Evolutionary conservation across 23 red algal genomes (phyloP).

Genomic region (Gracilaria gracilis): DNA sequence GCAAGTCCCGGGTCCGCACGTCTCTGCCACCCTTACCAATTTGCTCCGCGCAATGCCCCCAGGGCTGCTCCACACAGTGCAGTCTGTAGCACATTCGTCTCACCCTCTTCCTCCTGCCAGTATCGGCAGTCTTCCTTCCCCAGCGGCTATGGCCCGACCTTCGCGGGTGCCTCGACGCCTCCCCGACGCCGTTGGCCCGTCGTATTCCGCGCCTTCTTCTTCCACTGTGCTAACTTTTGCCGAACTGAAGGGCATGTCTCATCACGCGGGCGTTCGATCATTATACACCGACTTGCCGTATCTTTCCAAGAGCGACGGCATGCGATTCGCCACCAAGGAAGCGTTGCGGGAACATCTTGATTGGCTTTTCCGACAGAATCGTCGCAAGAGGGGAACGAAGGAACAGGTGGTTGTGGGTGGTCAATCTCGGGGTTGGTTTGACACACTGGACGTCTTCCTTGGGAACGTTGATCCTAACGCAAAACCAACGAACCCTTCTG

Average conservation of each 20-base stretch:
- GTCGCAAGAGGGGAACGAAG: constrained; percentile 57
- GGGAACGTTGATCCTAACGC: constrained; percentile 32
- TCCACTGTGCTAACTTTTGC: constrained; percentile 55
- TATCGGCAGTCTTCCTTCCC: not conserved
- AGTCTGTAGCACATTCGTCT: constrained; percentile 33
- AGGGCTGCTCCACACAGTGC: constrained; percentile 35
- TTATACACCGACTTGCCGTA: constrained; percentile 80
- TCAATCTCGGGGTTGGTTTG: constrained; percentile 77
- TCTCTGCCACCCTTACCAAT: not conserved
- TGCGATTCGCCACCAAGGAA: constrained; percentile 77
- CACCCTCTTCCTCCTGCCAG: constrained; percentile 12
- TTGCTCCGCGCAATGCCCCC: constrained; percentile 36
- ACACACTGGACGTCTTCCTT: constrained; percentile 36
- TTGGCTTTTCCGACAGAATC: constrained; percentile 86
- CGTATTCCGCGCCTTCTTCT: constrained; percentile 7
- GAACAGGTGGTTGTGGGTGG: constrained; percentile 45
- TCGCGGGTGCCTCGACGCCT: not conserved
- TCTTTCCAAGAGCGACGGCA: constrained; percentile 80
- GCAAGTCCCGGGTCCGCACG: not conserved
- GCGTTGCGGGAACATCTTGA: constrained; percentile 86
- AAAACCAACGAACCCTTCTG: constrained; percentile 35
- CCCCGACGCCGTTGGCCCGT: constrained; percentile 7
- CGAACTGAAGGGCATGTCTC: constrained; percentile 63
- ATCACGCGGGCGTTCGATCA: constrained; percentile 57
- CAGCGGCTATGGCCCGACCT: not conserved